Percentiles rank a stretch among this genome's conserved stretches.
These are phyloP conservation scores for Leishmania mexicana DNA, from an alignment of 208 protist genomes.

Conservation along the genomic window DNA sequence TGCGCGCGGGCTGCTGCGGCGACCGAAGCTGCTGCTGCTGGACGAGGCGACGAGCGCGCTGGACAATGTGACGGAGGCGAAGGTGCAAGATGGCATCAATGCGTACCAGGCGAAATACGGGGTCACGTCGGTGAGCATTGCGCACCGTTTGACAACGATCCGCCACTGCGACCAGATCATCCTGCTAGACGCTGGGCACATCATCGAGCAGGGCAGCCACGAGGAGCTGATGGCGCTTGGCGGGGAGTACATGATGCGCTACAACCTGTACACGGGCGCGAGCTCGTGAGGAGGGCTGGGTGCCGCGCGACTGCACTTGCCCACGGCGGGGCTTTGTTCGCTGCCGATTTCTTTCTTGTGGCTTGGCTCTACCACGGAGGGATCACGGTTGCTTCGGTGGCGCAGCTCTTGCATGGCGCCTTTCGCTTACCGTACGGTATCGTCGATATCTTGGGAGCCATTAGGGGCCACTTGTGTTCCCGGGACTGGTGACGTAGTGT, in stretches of 20 bases:
- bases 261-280: constrained; percentile 55
- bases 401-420: no score
- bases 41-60: constrained; percentile 87
- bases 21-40: constrained; percentile 68
- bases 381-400: no score
- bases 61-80: constrained; percentile 82
- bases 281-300: background rate
- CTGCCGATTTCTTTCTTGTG: background rate
- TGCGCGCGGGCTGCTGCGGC: constrained; percentile 69
- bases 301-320: background rate
- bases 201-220: constrained; percentile 78
- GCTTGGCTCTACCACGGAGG: no score
- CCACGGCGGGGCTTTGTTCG: background rate
- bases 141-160: constrained; percentile 88
- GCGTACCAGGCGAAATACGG: constrained; percentile 35
- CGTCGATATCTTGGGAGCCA: no score
- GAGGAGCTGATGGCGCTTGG: constrained; percentile 76
- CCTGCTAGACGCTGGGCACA: constrained; percentile 62
- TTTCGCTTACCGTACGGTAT: no score
- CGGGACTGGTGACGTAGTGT: background rate
- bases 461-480: no score
- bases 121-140: constrained; percentile 77
- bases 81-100: constrained; percentile 72
- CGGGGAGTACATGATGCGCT: constrained; percentile 73
- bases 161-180: constrained; percentile 74